These are phyloP conservation scores for Cordyceps farinosa DNA, from an alignment of 2,329 filamentous ascomycete genomes.

Conservation along the genomic window DNA sequence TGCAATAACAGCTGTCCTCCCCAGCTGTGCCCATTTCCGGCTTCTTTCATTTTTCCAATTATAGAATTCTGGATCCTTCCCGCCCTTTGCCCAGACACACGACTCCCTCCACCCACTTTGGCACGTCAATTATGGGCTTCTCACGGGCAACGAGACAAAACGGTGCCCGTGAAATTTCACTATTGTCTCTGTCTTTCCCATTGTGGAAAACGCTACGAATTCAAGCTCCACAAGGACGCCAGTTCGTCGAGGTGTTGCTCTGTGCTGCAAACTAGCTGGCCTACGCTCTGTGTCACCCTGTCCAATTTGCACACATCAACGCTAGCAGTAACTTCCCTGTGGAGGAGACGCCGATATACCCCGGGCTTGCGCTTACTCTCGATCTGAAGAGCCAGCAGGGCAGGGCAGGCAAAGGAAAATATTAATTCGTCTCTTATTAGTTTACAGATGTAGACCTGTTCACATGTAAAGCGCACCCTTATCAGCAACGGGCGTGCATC, in stretches of 20 bases:
- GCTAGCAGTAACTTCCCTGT: neutral
- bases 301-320: neutral
- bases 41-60: neutral
- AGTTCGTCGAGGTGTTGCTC: no score
- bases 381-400: neutral
- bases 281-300: neutral
- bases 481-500: neutral
- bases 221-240: no score
- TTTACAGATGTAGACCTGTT: neutral
- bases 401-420: neutral
- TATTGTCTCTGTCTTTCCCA: neutral
- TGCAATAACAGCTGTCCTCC: neutral
- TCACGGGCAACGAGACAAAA: constrained; percentile 6
- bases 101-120: neutral
- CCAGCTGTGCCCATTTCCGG: neutral
- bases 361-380: neutral
- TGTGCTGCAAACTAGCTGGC: neutral
- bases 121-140: constrained; percentile 10
- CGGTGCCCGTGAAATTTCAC: neutral
- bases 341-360: neutral
- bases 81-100: neutral
- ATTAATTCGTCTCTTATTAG: neutral
- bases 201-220: neutral
- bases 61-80: neutral
- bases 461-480: neutral